A percentile compares a stretch with the other conserved stretches of the same genome.
Conservation (phyloP, 768 basidiomycete genomes). For the Tubosaeta sp. region DNA sequence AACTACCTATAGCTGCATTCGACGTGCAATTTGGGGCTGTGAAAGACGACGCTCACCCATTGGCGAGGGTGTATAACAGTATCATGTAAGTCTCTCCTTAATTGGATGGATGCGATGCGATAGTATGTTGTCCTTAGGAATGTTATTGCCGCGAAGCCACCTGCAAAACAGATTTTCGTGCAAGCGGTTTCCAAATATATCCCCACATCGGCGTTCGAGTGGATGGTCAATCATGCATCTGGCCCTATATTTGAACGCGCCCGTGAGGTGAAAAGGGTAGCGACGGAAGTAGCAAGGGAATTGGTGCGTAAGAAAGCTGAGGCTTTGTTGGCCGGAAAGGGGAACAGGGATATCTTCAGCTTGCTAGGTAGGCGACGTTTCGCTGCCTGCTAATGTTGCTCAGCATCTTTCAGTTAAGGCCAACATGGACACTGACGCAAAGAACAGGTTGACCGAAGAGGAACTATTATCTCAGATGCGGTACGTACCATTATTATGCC, state of each 20-base stretch:
- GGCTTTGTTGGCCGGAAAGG: slow-evolving; percentile 11
- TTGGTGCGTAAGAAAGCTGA: slow-evolving; percentile 18
- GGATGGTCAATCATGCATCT: slow-evolving; percentile 28
- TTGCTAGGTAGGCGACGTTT: slow-evolving; percentile 37
- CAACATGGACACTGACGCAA: slow-evolving; percentile 26
- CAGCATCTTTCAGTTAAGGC: slow-evolving; percentile 17
- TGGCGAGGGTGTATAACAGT: slow-evolving; percentile 9
- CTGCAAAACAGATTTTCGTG: slow-evolving; percentile 14
- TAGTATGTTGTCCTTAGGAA: slow-evolving; percentile 18
- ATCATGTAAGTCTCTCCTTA: slow-evolving; percentile 6
- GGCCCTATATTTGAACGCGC: slow-evolving; percentile 15
- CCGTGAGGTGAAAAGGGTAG: slow-evolving; percentile 6
- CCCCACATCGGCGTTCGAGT: slow-evolving; percentile 27
- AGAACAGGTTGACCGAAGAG: slow-evolving; percentile 18
- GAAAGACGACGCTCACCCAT: slow-evolving; percentile 8
- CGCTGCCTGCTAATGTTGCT: background rate
- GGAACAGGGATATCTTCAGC: slow-evolving; percentile 20
- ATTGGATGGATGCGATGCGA: background rate
- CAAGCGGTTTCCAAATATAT: slow-evolving; percentile 13
- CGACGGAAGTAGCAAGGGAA: slow-evolving; percentile 13
- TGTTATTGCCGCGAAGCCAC: slow-evolving; percentile 14
- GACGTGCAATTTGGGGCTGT: slow-evolving; percentile 39
- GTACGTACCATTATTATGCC: slow-evolving; percentile 6
- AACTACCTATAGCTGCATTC: slow-evolving; percentile 37
- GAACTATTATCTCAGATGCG: slow-evolving; percentile 6